These are phyloP conservation scores for Closterium sp. DNA, from an alignment of 139 green algal species.

Conservation along the genomic window DNA sequence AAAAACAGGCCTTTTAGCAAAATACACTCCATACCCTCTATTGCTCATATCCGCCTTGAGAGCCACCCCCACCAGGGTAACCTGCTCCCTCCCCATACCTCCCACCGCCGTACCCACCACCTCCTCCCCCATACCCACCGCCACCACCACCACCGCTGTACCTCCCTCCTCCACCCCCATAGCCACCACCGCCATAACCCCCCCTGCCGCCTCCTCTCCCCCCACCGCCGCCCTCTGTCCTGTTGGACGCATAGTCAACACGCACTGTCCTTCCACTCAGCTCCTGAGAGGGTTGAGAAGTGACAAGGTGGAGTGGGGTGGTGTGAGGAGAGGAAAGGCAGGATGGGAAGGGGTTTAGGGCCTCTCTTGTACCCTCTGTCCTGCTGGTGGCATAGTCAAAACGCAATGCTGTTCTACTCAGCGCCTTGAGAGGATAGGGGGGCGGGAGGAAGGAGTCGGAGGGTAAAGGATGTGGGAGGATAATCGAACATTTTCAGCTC, in stretches of 20 bases:
- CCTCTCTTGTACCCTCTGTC: not conserved
- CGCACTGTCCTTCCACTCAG: not conserved
- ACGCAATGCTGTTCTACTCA: not conserved
- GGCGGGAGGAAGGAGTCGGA: no score
- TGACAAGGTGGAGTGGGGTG: not conserved
- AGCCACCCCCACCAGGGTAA: not conserved
- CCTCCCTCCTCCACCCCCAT: not conserved
- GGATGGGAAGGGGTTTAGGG: not conserved
- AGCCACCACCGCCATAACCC: not conserved
- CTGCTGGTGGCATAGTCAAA: not conserved
- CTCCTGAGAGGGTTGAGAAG: not conserved
- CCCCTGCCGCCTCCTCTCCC: not conserved
- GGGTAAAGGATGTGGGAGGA: no score
- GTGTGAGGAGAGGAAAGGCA: not conserved
- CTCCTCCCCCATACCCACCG: not conserved
- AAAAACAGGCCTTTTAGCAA: no score
- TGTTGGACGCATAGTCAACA: not conserved
- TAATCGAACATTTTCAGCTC: no score
- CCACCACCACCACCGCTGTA: not conserved
- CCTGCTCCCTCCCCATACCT: not conserved
- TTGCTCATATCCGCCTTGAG: not conserved
- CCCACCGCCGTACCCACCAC: not conserved
- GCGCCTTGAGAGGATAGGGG: not conserved
- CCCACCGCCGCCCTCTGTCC: not conserved
- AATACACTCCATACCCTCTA: not conserved